Percentiles rank a stretch among this genome's conserved stretches.
Conservation (phyloP, 176 grass and related monocot genomes). For the Hyparrhenia diplandra region DNA sequence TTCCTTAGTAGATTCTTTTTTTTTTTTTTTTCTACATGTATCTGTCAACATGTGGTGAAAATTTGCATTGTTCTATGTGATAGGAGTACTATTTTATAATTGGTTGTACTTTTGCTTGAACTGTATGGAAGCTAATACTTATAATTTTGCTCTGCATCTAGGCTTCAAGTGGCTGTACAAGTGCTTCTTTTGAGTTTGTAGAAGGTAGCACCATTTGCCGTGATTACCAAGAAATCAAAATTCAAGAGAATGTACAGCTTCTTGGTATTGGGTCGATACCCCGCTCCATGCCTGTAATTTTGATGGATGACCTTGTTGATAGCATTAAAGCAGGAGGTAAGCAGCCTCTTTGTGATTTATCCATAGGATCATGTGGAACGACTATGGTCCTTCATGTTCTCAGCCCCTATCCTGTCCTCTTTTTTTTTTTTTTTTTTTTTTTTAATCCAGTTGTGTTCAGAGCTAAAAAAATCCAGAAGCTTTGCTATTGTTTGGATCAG, state of each 20-base stretch:
- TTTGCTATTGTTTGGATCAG: neutral
- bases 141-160: constrained; percentile 29
- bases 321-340: constrained; percentile 84
- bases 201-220: constrained; percentile 68
- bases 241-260: constrained; percentile 90
- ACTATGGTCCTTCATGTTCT: neutral
- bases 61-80: constrained; percentile 3
- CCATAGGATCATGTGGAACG: neutral
- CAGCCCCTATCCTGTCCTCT: neutral
- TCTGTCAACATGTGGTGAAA: neutral
- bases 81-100: neutral
- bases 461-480: neutral
- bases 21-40: constrained; percentile 1
- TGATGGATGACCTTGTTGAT: constrained; percentile 93
- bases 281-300: constrained; percentile 76
- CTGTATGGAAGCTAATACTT: constrained; percentile 6
- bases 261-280: constrained; percentile 88
- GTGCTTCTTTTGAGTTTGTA: constrained; percentile 53
- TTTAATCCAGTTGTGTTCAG: neutral
- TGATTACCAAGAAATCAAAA: constrained; percentile 98
- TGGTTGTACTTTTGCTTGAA: constrained; percentile 6
- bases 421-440: neutral
- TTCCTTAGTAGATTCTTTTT: neutral
- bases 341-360: constrained; percentile 1
- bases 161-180: constrained; percentile 55